A percentile compares a stretch with the other conserved stretches of the same genome.
Evolutionary conservation across 345 rosid genomes (phyloP).

Genomic region (Carallia brachiata): DNA sequence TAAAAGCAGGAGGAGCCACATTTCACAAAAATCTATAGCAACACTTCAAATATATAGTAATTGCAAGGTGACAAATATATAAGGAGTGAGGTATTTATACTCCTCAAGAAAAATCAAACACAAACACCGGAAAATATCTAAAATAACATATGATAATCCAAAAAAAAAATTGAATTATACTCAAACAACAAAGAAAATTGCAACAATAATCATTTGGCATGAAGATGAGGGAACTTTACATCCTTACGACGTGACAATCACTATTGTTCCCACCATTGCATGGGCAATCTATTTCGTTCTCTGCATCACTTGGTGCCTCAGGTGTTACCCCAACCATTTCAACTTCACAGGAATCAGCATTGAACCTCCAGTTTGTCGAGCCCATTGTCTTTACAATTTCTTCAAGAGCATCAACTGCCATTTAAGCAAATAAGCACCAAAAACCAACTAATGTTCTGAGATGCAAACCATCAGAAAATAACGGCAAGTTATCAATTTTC

Average conservation of each 20-base stretch:
- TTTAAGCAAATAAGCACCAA: conserved; percentile 17
- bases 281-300: conserved; percentile 30
- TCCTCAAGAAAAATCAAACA: no score
- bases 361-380: conserved; percentile 45
- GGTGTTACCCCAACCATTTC: conserved; percentile 21
- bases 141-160: conserved; percentile 2
- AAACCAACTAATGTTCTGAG: conserved; percentile 1
- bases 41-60: no score
- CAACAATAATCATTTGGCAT: neutral
- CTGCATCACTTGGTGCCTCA: conserved; percentile 17
- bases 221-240: conserved; percentile 34
- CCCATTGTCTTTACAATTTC: conserved; percentile 51
- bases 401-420: conserved; percentile 51
- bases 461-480: neutral
- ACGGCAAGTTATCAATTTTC: neutral
- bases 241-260: conserved; percentile 46
- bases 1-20: no score
- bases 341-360: conserved; percentile 38
- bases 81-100: no score
- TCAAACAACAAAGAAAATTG: neutral
- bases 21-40: no score
- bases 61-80: no score
- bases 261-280: conserved; percentile 32
- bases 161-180: neutral
- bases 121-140: neutral